Evolutionary conservation across 169 alveolate genomes (phyloP).

Genomic region (Plasmodium coatneyi): DNA sequence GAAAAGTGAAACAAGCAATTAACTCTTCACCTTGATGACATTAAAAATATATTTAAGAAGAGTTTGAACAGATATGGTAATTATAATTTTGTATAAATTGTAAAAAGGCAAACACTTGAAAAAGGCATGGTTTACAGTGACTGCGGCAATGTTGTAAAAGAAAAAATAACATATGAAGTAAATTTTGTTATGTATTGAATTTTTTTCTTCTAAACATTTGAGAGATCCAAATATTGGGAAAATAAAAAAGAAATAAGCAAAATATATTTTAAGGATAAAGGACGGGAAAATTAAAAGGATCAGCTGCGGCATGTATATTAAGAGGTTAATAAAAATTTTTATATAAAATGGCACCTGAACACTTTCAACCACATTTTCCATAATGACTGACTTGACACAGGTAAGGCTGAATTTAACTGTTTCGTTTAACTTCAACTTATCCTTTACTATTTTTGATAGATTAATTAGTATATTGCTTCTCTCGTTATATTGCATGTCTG

Average conservation of each 20-base stretch:
- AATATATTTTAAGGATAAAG: slow-evolving; percentile 55
- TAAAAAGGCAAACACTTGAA: slow-evolving; percentile 60
- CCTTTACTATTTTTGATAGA: slow-evolving; percentile 25
- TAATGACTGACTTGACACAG: slow-evolving; percentile 45
- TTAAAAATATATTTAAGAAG: slow-evolving; percentile 62
- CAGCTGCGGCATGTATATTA: slow-evolving; percentile 63
- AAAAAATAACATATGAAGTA: slow-evolving; percentile 60
- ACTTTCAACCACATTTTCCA: slow-evolving; percentile 57
- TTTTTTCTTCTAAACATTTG: slow-evolving; percentile 69
- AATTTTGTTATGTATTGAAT: slow-evolving; percentile 27
- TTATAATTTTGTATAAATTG: slow-evolving; percentile 68
- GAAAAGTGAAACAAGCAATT: background rate
- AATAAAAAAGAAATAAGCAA: slow-evolving; percentile 51
- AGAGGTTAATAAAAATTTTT: slow-evolving; percentile 34
- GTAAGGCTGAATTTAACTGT: slow-evolving; percentile 55
- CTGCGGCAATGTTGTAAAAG: slow-evolving; percentile 54
- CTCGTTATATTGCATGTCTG: slow-evolving; percentile 7
- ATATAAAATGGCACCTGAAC: slow-evolving; percentile 55
- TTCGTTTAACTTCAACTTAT: slow-evolving; percentile 48
- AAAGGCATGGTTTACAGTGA: slow-evolving; percentile 53
- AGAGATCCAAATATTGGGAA: slow-evolving; percentile 69
- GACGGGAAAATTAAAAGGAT: slow-evolving; percentile 50
- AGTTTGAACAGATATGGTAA: slow-evolving; percentile 49
- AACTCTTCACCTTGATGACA: slow-evolving; percentile 1
- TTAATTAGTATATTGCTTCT: slow-evolving; percentile 63